Percentiles rank a stretch among this genome's conserved stretches.
phyloP scores from a whole-genome alignment of 768 basidiomycete species.

The Leccinum variicolor region DNA sequence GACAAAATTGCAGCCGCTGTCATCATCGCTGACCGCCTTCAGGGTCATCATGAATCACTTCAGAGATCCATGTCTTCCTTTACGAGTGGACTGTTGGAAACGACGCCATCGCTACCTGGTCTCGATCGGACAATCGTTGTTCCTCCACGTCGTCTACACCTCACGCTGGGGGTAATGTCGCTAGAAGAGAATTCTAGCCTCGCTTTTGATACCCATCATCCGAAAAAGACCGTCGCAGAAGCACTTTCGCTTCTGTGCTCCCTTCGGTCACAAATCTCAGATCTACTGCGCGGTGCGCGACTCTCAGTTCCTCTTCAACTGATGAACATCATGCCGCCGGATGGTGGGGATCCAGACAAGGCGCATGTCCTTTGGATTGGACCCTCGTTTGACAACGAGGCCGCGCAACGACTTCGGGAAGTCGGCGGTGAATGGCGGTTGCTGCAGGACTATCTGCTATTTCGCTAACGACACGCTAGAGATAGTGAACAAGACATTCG shows the following conservation, averaged over 20 bases:
- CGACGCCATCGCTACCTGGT: conserved; percentile 38
- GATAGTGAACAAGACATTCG: conserved; percentile 40
- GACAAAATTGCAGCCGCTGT: conserved; percentile 19
- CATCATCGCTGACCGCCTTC: conserved; percentile 14
- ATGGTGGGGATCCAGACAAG: conserved; percentile 31
- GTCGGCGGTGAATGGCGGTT: conserved; percentile 35
- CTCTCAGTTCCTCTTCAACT: conserved; percentile 42
- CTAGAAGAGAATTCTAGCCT: conserved; percentile 34
- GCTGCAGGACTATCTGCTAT: neutral
- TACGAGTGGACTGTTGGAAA: conserved; percentile 20
- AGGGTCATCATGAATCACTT: conserved; percentile 42
- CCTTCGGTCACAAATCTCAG: conserved; percentile 38
- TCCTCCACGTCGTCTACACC: conserved; percentile 54
- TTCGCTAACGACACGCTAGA: conserved; percentile 29
- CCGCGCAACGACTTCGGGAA: conserved; percentile 26
- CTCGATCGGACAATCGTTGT: conserved; percentile 61
- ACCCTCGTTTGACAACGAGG: conserved; percentile 36
- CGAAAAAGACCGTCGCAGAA: conserved; percentile 32
- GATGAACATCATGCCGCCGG: conserved; percentile 49
- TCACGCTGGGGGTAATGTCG: conserved; percentile 74
- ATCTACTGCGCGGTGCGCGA: conserved; percentile 32
- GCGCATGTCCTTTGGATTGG: conserved; percentile 60
- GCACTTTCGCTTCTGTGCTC: conserved; percentile 44
- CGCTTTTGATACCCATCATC: neutral
- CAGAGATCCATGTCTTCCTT: conserved; percentile 37